These are phyloP conservation scores for Eutypa lata DNA, from an alignment of 2,329 filamentous ascomycete genomes.

Conservation along the genomic window DNA sequence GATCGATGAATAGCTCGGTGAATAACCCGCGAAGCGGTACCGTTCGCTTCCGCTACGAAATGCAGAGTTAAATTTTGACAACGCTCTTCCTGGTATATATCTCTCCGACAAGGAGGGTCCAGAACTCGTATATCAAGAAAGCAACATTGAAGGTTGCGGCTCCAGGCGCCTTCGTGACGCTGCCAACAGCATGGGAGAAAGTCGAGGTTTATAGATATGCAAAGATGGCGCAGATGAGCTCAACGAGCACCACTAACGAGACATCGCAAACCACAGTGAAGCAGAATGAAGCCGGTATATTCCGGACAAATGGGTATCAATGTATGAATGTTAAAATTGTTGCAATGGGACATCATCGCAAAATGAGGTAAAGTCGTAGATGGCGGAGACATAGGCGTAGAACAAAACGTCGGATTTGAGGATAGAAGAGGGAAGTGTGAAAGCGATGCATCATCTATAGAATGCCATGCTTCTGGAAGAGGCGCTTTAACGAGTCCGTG, in stretches of 20 bases:
- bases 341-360: not conserved
- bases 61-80: not conserved
- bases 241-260: no score
- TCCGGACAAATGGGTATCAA: slow-evolving; percentile 5
- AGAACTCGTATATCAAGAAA: not conserved
- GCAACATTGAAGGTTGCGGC: not conserved
- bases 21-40: not conserved
- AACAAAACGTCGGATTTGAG: slow-evolving; percentile 1
- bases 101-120: not conserved
- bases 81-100: not conserved
- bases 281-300: not conserved
- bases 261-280: not conserved
- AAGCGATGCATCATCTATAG: slow-evolving; percentile 35
- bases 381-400: not conserved
- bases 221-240: not conserved
- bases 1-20: not conserved
- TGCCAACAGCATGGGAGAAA: not conserved
- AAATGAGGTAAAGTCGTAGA: not conserved
- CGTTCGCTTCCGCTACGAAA: not conserved
- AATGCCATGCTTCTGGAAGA: slow-evolving; percentile 53
- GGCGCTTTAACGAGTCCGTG: slow-evolving; percentile 47
- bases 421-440: no score
- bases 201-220: not conserved
- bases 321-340: not conserved
- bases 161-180: not conserved